Conservation (phyloP, 331 rosid species). For the Cucumis variabilis region DNA sequence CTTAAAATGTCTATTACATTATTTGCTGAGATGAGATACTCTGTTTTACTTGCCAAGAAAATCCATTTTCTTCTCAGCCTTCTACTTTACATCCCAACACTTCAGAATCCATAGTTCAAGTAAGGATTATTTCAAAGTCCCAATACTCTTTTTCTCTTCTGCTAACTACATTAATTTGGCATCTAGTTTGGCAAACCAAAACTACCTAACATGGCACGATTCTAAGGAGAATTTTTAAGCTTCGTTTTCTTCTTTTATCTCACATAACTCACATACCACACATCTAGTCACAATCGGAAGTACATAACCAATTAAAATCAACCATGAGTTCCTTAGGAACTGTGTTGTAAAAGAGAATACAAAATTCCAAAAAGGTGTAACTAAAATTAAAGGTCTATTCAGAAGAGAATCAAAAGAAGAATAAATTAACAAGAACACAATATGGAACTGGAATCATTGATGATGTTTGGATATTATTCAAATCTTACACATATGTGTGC, state of each 20-base stretch:
- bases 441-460: conserved; percentile 3
- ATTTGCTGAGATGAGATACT: too few relatives aligned
- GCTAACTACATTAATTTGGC: neutral
- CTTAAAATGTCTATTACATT: too few relatives aligned
- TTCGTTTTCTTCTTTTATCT: neutral
- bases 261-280: neutral
- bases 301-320: neutral
- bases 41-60: too few relatives aligned
- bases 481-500: too few relatives aligned
- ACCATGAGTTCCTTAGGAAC: conserved; percentile 6
- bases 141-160: neutral
- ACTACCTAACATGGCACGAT: neutral
- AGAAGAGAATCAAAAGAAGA: neutral
- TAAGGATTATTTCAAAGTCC: neutral
- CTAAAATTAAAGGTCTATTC: neutral
- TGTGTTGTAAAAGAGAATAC: neutral
- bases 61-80: too few relatives aligned
- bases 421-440: neutral
- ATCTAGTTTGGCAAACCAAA: neutral
- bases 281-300: neutral
- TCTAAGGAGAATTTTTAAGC: too few relatives aligned
- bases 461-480: too few relatives aligned
- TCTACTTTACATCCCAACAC: too few relatives aligned
- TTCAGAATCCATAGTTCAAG: neutral
- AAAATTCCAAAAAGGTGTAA: neutral